Base-by-base conservation (phyloP, 2,329 filamentous ascomycete species). In the Stagonosporopsis chrysanthemi region DNA sequence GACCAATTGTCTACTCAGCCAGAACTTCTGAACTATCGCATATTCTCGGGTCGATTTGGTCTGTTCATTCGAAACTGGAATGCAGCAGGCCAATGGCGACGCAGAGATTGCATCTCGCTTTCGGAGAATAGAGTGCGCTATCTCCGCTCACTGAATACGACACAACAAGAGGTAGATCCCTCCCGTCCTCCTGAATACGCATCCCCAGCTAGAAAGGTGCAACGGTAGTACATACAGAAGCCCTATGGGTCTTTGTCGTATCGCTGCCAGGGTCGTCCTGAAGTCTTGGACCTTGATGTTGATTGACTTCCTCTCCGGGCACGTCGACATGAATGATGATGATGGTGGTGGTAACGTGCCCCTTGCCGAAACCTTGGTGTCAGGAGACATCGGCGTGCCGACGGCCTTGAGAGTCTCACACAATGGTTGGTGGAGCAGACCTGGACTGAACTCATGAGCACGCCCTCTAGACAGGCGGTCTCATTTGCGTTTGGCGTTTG, bases 121-220 rank as follows among this genome's bases (percentile, higher is more conserved):
- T 57, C 54, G 49, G 48, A 48, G 54, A 57, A 22, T 61, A 58
- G 49, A 53, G 39, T 51, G 58, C 60, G 56, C 36, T 44, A 61
- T 61, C 58, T 58, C 59, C 56, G 48, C 42, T 49, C 45, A 50
- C 56, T 60, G 53, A 48, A 52, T 43, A 43, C 52, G 55, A 58
- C 55, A 61, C 56, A 17, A 45, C 48, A 53, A 26, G n/a, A 53
- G 52, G 24, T 41, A 44, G 42, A 47, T 45, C 52, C 52, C 36
- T 39, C 14, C 17, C 48, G 48, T 45, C 47, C 35, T 29, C 31
- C 42, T 24, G 44, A n/a, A 23, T 33, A 29, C 45, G 36, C 33
- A 33, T 46, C 45, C 48, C 44, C 42, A 36, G 46, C 48, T 40
- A 53, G 42, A 45, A 51, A 42, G 42, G 38, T 51, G 46, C 42